phyloP scores from a whole-genome alignment of 148 eudicot genomes.

The Vaccinium myrtillus region DNA sequence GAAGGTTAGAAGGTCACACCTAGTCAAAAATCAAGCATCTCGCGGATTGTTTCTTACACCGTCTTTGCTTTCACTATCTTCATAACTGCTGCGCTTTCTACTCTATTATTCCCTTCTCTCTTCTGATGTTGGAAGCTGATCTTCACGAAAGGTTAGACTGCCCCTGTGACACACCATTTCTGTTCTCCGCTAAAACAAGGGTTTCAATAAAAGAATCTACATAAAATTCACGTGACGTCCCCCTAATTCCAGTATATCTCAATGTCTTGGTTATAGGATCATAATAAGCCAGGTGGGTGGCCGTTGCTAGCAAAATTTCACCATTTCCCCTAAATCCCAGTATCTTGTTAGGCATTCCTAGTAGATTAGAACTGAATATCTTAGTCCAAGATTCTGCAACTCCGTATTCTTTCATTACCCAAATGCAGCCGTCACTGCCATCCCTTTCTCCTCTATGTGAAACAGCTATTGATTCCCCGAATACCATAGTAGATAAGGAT shows the following conservation, averaged over 20 bases:
- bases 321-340: constrained; percentile 33
- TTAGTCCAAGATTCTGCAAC: constrained; percentile 28
- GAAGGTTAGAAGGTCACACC: no score
- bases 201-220: constrained; percentile 13
- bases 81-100: no score
- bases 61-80: no score
- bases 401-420: constrained; percentile 38
- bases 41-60: no score
- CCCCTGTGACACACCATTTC: not conserved
- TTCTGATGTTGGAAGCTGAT: not conserved
- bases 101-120: not conserved
- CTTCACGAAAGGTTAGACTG: not conserved
- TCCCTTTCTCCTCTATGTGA: constrained; percentile 4
- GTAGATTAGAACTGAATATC: constrained; percentile 13
- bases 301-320: constrained; percentile 21
- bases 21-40: no score
- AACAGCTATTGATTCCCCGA: constrained; percentile 1
- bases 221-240: constrained; percentile 16
- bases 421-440: constrained; percentile 18
- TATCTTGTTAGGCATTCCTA: not conserved
- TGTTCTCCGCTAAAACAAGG: not conserved
- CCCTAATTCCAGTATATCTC: constrained; percentile 15
- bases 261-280: constrained; percentile 16
- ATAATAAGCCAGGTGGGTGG: constrained; percentile 13
- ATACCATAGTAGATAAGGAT: not conserved